Percentiles rank a stretch among this genome's conserved stretches.
Evolutionary conservation across 2,329 filamentous ascomycete species (phyloP).

Genomic region (Ceratocystis cacaofunesta): DNA sequence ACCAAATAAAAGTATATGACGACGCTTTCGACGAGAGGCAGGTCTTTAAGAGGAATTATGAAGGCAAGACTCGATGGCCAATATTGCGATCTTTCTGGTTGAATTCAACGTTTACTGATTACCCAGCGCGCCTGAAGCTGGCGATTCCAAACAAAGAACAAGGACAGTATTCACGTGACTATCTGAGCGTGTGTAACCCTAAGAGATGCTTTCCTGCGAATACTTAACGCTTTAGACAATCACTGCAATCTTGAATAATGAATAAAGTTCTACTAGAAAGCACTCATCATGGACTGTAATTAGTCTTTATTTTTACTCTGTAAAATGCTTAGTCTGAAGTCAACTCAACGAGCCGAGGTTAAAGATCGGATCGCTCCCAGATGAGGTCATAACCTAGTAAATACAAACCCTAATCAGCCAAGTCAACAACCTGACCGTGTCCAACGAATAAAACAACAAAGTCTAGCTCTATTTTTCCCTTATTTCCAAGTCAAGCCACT

Average conservation of each 20-base stretch:
- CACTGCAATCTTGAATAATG: neutral
- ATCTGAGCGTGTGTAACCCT: neutral
- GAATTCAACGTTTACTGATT: neutral
- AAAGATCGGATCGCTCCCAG: neutral
- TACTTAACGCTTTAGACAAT: neutral
- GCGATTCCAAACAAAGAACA: neutral
- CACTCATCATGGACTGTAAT: too few relatives aligned
- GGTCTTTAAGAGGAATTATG: neutral
- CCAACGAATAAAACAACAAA: neutral
- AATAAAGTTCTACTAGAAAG: neutral
- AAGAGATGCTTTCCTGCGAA: neutral
- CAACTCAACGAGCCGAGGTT: neutral
- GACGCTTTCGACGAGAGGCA: neutral
- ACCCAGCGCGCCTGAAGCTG: neutral
- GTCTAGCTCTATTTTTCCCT: neutral
- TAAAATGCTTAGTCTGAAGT: neutral
- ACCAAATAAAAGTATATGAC: neutral
- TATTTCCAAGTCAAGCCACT: conserved; percentile 2
- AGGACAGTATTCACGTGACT: neutral
- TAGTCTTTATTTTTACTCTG: too few relatives aligned
- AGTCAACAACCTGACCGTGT: neutral
- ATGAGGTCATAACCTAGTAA: neutral
- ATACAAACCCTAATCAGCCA: neutral
- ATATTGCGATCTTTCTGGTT: too few relatives aligned
- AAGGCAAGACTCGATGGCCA: too few relatives aligned